Evolutionary conservation across 495 filamentous ascomycete species (phyloP), one percentile per base, ranked within the genome.

Genomic region (Penicillium alfredii): DNA sequence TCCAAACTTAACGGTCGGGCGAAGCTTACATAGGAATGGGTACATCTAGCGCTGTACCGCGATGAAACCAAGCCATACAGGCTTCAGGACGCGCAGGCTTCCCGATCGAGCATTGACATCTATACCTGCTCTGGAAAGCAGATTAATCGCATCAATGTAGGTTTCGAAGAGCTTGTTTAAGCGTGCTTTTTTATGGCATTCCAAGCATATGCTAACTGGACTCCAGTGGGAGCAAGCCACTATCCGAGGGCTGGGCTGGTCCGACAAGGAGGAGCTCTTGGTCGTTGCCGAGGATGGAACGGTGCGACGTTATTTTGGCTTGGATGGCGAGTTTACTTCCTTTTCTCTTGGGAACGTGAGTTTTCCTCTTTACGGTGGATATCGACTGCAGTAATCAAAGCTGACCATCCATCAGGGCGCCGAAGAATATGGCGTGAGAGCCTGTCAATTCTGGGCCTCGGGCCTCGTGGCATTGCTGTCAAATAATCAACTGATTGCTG

Each of bases 231-330:
- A 98, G 44, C 85, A 89, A 69, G 87, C 87, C 19, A 72, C 81
- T 2, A 86, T 98, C 48, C 81, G 81, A 56, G 88, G 88, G 7
- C 71, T 97, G 11, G 92, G 92, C 12, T 98, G 92, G 92, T 96
- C 89, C 21, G 92, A 94, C 53, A 87, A 96, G 45, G 92, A 98
- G 71, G 86, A 87, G 58, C 73, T 98, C 10, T 66, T 98, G 6
- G 82, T 94, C 3, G 78, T 96, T 32, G 85, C 87, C 3, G 77
- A 84, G 38, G 92, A 97, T 51, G 92, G 92, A 33, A 88, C 80
- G 6, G 90, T 97, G 17, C 72, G 88, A 38, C 90, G 85, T 54
- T 98, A 97, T 55, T 86, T 83, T 51, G 86, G 94, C 51, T 63
- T 98, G 20, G 82, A 94, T 58, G 85, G 85, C 25, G 89, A 97